Percentiles rank a stretch among this genome's conserved stretches.
Conservation (phyloP, 176 grass and related monocot species). For the Phoenix roebelenii region DNA sequence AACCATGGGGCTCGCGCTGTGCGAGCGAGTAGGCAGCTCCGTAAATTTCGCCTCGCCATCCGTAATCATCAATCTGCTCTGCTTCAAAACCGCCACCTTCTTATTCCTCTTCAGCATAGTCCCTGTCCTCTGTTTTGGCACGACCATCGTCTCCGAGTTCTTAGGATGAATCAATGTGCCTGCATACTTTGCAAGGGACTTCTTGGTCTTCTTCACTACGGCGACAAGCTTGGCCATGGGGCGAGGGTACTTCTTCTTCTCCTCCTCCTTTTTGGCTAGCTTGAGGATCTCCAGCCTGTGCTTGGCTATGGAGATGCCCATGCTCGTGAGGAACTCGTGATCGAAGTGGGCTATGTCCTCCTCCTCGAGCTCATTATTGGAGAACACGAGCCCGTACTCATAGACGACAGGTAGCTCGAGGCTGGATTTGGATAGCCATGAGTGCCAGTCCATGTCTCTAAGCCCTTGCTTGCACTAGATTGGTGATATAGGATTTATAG, state of each 20-base stretch:
- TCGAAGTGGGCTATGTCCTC: slow-evolving; percentile 61
- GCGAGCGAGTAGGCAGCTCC: slow-evolving; percentile 7
- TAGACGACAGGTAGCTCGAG: slow-evolving; percentile 43
- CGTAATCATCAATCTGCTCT: slow-evolving; percentile 36
- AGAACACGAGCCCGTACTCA: slow-evolving; percentile 54
- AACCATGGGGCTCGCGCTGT: slow-evolving; percentile 45
- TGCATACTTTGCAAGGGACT: slow-evolving; percentile 35
- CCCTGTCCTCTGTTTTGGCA: slow-evolving; percentile 22
- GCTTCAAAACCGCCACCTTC: slow-evolving; percentile 40
- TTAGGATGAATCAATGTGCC: slow-evolving; percentile 16
- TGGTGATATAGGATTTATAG: neutral
- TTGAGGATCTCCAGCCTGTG: slow-evolving; percentile 73
- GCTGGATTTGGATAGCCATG: slow-evolving; percentile 57
- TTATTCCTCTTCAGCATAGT: slow-evolving; percentile 20
- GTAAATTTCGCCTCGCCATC: neutral
- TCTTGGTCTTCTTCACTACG: slow-evolving; percentile 14
- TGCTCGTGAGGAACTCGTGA: slow-evolving; percentile 91
- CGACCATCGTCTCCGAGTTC: slow-evolving; percentile 16
- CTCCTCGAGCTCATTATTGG: slow-evolving; percentile 58
- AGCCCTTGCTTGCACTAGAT: neutral
- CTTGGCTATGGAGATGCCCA: slow-evolving; percentile 81
- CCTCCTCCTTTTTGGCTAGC: slow-evolving; percentile 27
- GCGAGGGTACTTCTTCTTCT: neutral
- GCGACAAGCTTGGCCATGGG: neutral
- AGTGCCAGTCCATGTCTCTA: slow-evolving; percentile 67